Conservation (phyloP, 1,284 basidiomycete species). For the Rhodotorula sp. region DNA sequence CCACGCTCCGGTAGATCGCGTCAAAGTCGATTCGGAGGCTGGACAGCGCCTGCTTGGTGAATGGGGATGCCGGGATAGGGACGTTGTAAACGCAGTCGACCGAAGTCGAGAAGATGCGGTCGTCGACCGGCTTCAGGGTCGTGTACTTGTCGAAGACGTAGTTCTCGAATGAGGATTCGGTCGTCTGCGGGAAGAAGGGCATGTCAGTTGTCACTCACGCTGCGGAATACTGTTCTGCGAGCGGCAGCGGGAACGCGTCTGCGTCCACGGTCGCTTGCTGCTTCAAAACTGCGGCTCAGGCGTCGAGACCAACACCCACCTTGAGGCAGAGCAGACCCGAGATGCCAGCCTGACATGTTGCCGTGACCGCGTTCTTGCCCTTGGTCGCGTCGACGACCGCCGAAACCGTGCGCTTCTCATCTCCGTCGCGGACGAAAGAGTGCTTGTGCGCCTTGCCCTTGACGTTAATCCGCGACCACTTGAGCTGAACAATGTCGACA, state of each 20-base stretch:
- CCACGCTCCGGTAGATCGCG: constrained; percentile 57
- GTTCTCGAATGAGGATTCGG: constrained; percentile 78
- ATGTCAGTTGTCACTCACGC: too few relatives aligned
- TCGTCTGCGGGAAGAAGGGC: constrained; percentile 40
- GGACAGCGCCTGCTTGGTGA: constrained; percentile 55
- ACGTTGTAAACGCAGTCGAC: constrained; percentile 71
- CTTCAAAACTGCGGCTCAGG: too few relatives aligned
- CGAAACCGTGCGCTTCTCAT: constrained; percentile 74
- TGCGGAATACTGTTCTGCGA: too few relatives aligned
- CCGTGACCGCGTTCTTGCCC: constrained; percentile 50
- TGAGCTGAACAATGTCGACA: constrained; percentile 73
- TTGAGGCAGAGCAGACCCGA: constrained; percentile 84
- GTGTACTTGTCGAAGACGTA: constrained; percentile 87
- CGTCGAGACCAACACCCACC: constrained; percentile 18
- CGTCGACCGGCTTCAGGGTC: constrained; percentile 70
- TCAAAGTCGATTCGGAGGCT: constrained; percentile 53
- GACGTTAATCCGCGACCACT: constrained; percentile 75
- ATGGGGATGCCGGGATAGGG: constrained; percentile 51
- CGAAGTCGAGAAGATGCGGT: constrained; percentile 84
- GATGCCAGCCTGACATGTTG: constrained; percentile 63
- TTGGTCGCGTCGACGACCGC: constrained; percentile 57
- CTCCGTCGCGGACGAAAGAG: constrained; percentile 82
- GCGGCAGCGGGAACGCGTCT: too few relatives aligned
- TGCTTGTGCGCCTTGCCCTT: constrained; percentile 65
- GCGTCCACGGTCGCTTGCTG: too few relatives aligned